Base-by-base conservation (phyloP, 2,329 filamentous ascomycete genomes). In the Aspergillus costaricaensis region DNA sequence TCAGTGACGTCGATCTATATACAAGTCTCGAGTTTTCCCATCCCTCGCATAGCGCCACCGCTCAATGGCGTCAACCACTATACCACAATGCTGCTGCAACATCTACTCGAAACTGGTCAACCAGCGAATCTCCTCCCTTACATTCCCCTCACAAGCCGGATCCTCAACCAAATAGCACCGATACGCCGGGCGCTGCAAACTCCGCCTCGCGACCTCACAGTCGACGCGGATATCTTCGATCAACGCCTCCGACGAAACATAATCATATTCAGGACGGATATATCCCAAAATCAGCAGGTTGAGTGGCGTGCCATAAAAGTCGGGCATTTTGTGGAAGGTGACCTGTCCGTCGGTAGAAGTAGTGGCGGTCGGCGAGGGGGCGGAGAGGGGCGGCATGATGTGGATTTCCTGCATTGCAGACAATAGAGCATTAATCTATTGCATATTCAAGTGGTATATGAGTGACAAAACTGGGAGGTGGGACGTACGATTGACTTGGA, bases 211-310 rank as follows among this genome's bases (percentile, higher is more conserved):
- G 58, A 98, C 93, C 69, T 91, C 86, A 71, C 95, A 96, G 80
- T 98, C 95, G 67, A 89, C 85, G 72, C 86, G 85, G 73, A 99
- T 99, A 79, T 99, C 95, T 69, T 89, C 86, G 48, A 98, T 86
- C 72, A 98, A 81, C 36, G 88, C 90, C 64, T 97, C 93, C 68
- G 92, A 83, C 64, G 86, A 89, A 62, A 88, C 86, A 79, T 99
- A 99, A 80, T 98, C 91, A 73, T 85, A 88, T 79, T 98, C 95
- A 8, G 91, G 89, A 56, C 95, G 85, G 63, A 99, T 92, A 76
- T 91, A 98, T 30, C 93, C 95, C 62, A 94, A 76, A 53, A 99
- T 87, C 23, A 92, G 76, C 15, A 98, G 80, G 44, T 91, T 88
- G 82, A 98, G 89, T 67, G 87, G 85, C 5, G 84, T 85, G 63